These are phyloP conservation scores for Hanseniaspora taiwanica DNA, from an alignment of 805 yeast genomes.

Conservation along the genomic window DNA sequence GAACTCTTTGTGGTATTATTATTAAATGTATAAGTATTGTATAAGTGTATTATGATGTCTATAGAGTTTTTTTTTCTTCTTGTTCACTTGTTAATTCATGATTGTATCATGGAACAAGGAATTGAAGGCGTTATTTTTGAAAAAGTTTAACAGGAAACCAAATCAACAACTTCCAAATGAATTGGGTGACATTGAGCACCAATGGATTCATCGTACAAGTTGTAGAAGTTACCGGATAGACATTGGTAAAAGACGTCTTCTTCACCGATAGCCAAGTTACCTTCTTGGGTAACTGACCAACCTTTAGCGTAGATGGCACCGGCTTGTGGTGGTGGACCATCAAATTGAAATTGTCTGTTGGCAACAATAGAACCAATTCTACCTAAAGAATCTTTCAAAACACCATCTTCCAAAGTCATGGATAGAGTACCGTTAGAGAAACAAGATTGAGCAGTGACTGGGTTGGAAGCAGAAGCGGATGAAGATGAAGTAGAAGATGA, in stretches of 20 bases:
- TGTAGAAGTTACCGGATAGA: conserved; percentile 53
- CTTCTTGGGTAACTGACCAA: conserved; percentile 39
- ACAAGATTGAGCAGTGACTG: conserved; percentile 24
- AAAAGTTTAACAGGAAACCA: conserved; percentile 23
- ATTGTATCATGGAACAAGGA: too few relatives aligned
- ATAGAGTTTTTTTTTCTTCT: too few relatives aligned
- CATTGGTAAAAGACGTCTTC: conserved; percentile 49
- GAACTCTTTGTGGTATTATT: too few relatives aligned
- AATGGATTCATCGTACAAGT: conserved; percentile 44
- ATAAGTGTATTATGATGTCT: too few relatives aligned
- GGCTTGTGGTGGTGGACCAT: conserved; percentile 65
- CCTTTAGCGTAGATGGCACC: conserved; percentile 50
- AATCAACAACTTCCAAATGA: conserved; percentile 35
- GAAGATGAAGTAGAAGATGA: conserved; percentile 20
- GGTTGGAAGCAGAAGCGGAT: conserved; percentile 14
- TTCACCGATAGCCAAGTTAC: conserved; percentile 45
- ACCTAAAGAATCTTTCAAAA: conserved; percentile 39
- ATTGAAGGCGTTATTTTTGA: not conserved
- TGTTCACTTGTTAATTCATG: too few relatives aligned
- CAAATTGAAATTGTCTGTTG: conserved; percentile 63
- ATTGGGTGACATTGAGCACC: conserved; percentile 47
- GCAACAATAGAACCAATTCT: conserved; percentile 60
- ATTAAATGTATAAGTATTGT: too few relatives aligned
- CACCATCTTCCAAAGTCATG: conserved; percentile 33
- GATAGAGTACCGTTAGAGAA: conserved; percentile 32